Conservation (phyloP, 495 filamentous ascomycete species). For the Podospora australis region DNA sequence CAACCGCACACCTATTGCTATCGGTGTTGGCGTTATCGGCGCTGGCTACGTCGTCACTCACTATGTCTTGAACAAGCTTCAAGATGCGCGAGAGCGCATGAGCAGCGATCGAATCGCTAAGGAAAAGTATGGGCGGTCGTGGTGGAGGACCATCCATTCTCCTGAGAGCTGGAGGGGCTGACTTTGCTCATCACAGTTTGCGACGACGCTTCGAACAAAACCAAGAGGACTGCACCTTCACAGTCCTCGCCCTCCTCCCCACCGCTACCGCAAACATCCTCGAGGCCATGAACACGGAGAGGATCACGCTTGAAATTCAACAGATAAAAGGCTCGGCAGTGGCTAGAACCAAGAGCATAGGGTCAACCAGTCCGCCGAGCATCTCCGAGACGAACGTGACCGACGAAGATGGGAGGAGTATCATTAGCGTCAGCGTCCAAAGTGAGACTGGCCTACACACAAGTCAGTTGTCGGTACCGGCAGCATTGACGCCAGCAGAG, state of each 20-base stretch:
- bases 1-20: conserved; percentile 82
- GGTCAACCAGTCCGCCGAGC: conserved; percentile 59
- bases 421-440: conserved; percentile 56
- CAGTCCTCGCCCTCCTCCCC: conserved; percentile 90
- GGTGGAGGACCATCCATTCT: no score
- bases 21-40: conserved; percentile 79
- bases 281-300: conserved; percentile 80
- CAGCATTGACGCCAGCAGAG: conserved; percentile 24
- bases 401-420: conserved; percentile 75
- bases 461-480: conserved; percentile 58
- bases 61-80: conserved; percentile 85
- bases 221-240: conserved; percentile 96
- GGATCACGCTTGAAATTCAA: conserved; percentile 83
- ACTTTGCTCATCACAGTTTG: conserved; percentile 67
- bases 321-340: conserved; percentile 75
- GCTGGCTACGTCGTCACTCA: conserved; percentile 88
- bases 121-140: conserved; percentile 95
- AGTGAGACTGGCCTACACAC: conserved; percentile 75
- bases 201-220: conserved; percentile 96
- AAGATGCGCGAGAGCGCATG: conserved; percentile 90
- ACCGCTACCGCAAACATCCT: conserved; percentile 85
- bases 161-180: no score
- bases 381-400: conserved; percentile 48
- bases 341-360: conserved; percentile 59
- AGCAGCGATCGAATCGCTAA: conserved; percentile 88